Base-by-base conservation (phyloP, 2,329 filamentous ascomycete species). In the Aspergillus fijiensis region DNA sequence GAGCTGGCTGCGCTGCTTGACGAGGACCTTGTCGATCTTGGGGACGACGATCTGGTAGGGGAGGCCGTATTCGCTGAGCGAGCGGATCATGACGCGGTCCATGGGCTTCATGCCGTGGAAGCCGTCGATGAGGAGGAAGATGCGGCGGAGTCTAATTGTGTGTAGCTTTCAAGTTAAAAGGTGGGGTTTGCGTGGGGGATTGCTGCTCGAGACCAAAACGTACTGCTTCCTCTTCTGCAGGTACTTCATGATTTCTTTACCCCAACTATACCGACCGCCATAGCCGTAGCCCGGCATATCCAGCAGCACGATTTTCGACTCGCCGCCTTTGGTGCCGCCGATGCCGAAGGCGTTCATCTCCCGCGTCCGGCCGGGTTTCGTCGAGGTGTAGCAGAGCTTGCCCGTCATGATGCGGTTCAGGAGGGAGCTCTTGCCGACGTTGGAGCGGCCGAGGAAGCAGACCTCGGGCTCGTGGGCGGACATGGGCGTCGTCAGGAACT, bases 221-320 rank as follows among this genome's bases (percentile, higher is more conserved):
- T 67, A 84, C 76, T 90, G 85, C 68, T 83, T 86, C 62, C 88
- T 80, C 49, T 80, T 78, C 63, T 80, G 77, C 33, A 91, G 72
- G 74, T 89, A 90, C 71, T 89, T 89, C 77, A 89, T 79, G 61
- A 89, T 88, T 72, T 90, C 85, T 25, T 74, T 70, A 0, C 88
- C 88, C 87, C 88, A 90, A 66, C 85, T 83, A 9, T 79, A 72
- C 35, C 82, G 75, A 68, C 84, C 86, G 1, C 83, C 87, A 59
- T 84, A 81, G 4, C 88, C 88, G 69, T 91, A 91, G 0, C 88
- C 88, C 1, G 88, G 89, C 83, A 89, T 89, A 72, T 91, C 88
- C 21, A 91, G 78, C 35, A 91, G 79, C 0, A 87, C 81, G 29
- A 89, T 69, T 63, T 78, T 81, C 19, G 74, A 71, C 60, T 78